phyloP scores from a whole-genome alignment of 192 early-diverging fungal species.

The Gryganskiella cystojenkinii region DNA sequence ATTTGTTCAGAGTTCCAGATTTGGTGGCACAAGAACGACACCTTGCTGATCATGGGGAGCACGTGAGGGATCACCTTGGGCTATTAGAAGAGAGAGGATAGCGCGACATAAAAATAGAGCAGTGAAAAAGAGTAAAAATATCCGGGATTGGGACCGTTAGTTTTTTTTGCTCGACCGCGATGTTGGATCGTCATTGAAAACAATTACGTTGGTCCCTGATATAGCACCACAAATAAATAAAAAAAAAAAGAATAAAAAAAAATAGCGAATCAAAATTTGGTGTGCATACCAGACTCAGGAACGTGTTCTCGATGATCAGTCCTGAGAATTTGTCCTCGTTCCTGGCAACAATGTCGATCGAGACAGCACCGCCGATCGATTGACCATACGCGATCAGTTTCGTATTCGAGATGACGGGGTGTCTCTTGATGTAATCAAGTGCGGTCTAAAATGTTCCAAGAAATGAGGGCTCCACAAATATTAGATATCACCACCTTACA shows the following conservation, averaged over 20 bases:
- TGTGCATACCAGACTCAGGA: slow-evolving; percentile 78
- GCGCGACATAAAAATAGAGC: too few species aligned
- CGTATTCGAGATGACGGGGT: slow-evolving; percentile 77
- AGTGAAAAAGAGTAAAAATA: too few species aligned
- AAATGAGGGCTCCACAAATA: too few species aligned
- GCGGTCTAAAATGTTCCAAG: slow-evolving; percentile 73
- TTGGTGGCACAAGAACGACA: slow-evolving; percentile 88
- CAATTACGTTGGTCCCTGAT: too few species aligned
- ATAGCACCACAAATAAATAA: too few species aligned
- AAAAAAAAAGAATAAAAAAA: neutral
- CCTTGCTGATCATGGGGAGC: slow-evolving; percentile 75
- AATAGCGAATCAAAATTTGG: neutral
- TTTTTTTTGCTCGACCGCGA: too few species aligned
- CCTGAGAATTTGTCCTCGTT: slow-evolving; percentile 83
- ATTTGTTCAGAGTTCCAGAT: slow-evolving; percentile 86
- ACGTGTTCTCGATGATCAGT: slow-evolving; percentile 95
- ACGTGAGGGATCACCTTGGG: slow-evolving; percentile 90
- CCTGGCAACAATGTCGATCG: slow-evolving; percentile 84
- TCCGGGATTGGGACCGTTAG: too few species aligned
- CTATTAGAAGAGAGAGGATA: too few species aligned
- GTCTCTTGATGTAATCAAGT: slow-evolving; percentile 83
- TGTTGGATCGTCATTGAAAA: too few species aligned
- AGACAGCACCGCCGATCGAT: slow-evolving; percentile 97
- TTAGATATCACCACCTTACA: too few species aligned
- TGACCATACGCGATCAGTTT: slow-evolving; percentile 94